Evolutionary conservation across 441 rosid species (phyloP).

Genomic region (Eutrema salsugineum): DNA sequence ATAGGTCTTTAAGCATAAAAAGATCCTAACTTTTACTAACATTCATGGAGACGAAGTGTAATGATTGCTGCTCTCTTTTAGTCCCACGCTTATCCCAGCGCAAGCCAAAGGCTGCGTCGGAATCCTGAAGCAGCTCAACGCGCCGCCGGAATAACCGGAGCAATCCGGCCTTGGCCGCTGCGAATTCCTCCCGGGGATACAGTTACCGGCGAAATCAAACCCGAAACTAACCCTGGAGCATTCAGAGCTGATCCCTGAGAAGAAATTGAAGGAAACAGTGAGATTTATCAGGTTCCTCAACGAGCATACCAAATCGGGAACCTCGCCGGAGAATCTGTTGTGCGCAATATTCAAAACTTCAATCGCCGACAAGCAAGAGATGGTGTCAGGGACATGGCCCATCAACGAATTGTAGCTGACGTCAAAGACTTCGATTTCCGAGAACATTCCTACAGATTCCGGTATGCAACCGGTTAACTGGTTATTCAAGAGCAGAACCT

Average conservation of each 20-base stretch:
- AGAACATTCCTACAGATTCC: slow-evolving; percentile 66
- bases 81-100: slow-evolving; percentile 33
- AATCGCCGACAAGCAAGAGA: slow-evolving; percentile 64
- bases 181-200: slow-evolving; percentile 67
- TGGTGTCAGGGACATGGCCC: slow-evolving; percentile 81
- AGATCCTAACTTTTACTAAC: slow-evolving; percentile 7
- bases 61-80: slow-evolving; percentile 5
- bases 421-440: slow-evolving; percentile 73
- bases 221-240: slow-evolving; percentile 59
- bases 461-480: slow-evolving; percentile 87
- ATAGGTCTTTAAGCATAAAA: not conserved
- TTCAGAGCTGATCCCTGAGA: slow-evolving; percentile 79
- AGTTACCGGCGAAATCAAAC: slow-evolving; percentile 76
- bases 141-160: slow-evolving; percentile 54
- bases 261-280: slow-evolving; percentile 81
- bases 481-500: slow-evolving; percentile 74
- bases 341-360: slow-evolving; percentile 84
- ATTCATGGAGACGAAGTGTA: slow-evolving; percentile 26
- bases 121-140: slow-evolving; percentile 68
- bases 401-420: slow-evolving; percentile 66
- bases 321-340: slow-evolving; percentile 67
- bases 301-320: slow-evolving; percentile 71
- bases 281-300: slow-evolving; percentile 54
- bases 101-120: slow-evolving; percentile 61
- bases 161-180: slow-evolving; percentile 81